These are phyloP conservation scores for Pseudoturritis turrita DNA, from an alignment of 345 rosid species.

Conservation along the genomic window DNA sequence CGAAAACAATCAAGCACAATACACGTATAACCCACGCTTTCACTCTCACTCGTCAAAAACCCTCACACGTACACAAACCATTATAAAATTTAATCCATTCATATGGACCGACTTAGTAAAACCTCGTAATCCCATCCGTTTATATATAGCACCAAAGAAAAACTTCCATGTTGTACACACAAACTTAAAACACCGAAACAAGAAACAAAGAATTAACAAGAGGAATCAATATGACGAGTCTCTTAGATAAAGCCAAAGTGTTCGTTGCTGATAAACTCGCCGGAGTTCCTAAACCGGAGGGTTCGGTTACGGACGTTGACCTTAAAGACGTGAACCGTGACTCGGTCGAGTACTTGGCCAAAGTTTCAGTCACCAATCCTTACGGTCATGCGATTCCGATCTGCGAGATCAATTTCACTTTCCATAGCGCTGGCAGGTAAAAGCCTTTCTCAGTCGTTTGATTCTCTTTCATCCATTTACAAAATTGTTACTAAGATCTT, in stretches of 20 bases:
- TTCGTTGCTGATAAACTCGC: slow-evolving; percentile 58
- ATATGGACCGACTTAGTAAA: slow-evolving; percentile 11
- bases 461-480: not conserved
- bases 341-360: slow-evolving; percentile 52
- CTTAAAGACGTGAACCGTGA: slow-evolving; percentile 56
- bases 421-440: slow-evolving; percentile 64
- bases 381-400: slow-evolving; percentile 58
- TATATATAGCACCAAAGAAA: slow-evolving; percentile 9
- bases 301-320: slow-evolving; percentile 50
- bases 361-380: slow-evolving; percentile 65
- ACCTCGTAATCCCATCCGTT: not conserved
- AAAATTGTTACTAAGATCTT: not conserved
- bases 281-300: slow-evolving; percentile 59
- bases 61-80: slow-evolving; percentile 27
- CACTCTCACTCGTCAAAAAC: slow-evolving; percentile 8
- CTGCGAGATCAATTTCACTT: slow-evolving; percentile 54
- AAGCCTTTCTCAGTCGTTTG: not conserved
- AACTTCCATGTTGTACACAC: not conserved
- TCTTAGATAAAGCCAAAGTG: slow-evolving; percentile 53
- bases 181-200: not conserved
- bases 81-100: not conserved
- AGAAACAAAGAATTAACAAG: not conserved
- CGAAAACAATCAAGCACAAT: not conserved
- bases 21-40: slow-evolving; percentile 25
- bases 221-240: slow-evolving; percentile 22